phyloP scores from a whole-genome alignment of 2,329 filamentous ascomycete genomes.

The Neoascochyta sp. region DNA sequence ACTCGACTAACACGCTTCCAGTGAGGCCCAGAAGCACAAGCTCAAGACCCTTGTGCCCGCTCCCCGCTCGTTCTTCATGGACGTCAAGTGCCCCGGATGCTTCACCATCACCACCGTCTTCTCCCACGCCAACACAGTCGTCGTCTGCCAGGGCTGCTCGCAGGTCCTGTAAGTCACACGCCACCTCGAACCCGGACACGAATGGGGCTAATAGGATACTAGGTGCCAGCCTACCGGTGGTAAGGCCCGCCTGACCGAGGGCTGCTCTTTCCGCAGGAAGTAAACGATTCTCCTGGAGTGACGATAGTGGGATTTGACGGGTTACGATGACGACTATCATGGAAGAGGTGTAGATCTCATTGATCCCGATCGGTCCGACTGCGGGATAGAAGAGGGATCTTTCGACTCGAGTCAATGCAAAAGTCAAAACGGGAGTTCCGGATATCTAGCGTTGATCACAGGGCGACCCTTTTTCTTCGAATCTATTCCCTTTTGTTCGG shows the following conservation, averaged over 20 bases:
- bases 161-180: slow-evolving; percentile 67
- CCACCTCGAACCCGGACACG: slow-evolving; percentile 3
- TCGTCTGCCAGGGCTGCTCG: slow-evolving; percentile 98
- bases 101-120: slow-evolving; percentile 99
- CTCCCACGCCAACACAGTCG: slow-evolving; percentile 99
- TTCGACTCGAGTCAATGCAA: slow-evolving; percentile 42
- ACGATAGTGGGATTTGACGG: slow-evolving; percentile 32
- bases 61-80: slow-evolving; percentile 99
- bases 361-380: slow-evolving; percentile 41
- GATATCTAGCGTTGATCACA: slow-evolving; percentile 44
- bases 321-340: slow-evolving; percentile 39
- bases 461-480: slow-evolving; percentile 38
- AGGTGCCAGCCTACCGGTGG: slow-evolving; percentile 96
- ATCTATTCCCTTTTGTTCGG: slow-evolving; percentile 39
- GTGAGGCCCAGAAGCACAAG: slow-evolving; percentile 99
- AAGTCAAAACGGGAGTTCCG: slow-evolving; percentile 44
- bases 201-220: slow-evolving; percentile 22
- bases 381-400: slow-evolving; percentile 46
- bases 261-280: slow-evolving; percentile 99
- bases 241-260: slow-evolving; percentile 98
- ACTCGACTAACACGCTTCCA: slow-evolving; percentile 28
- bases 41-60: slow-evolving; percentile 97
- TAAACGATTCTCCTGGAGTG: slow-evolving; percentile 56
- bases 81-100: slow-evolving; percentile 99
- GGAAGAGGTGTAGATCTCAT: slow-evolving; percentile 40